These are phyloP conservation scores for Penicillium sp. DNA, from an alignment of 2,329 filamentous ascomycete genomes.

Conservation along the genomic window DNA sequence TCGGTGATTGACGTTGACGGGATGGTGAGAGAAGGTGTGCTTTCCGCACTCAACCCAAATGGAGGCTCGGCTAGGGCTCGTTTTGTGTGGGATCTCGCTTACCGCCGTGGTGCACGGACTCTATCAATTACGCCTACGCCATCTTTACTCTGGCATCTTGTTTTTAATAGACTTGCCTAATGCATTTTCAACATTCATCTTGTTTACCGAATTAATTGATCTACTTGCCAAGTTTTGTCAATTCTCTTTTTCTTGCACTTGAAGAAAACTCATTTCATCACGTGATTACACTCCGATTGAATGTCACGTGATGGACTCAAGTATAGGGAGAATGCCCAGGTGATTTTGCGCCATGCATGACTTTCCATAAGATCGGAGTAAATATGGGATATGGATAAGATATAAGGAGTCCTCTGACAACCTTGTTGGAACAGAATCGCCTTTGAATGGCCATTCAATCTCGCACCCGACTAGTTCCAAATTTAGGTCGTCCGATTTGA, in stretches of 20 bases:
- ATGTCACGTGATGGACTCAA: background rate
- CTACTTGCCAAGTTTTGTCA: background rate
- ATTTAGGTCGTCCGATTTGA: background rate
- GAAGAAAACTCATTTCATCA: background rate
- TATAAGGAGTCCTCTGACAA: background rate
- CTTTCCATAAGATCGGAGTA: background rate
- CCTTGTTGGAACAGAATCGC: background rate
- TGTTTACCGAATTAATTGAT: background rate
- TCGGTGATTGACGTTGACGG: constrained; percentile 41
- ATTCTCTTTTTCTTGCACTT: background rate
- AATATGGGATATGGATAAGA: background rate
- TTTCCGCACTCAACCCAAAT: constrained; percentile 29
- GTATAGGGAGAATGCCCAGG: background rate
- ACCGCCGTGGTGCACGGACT: constrained; percentile 29
- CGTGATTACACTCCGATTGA: background rate
- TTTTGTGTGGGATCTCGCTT: constrained; percentile 43
- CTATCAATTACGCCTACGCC: background rate
- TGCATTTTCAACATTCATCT: background rate
- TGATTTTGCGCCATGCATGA: background rate
- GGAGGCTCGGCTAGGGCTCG: constrained; percentile 36
- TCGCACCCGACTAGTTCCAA: background rate
- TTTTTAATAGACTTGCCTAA: background rate
- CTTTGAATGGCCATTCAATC: background rate
- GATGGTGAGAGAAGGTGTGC: constrained; percentile 30
- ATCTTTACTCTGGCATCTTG: background rate